Conservation (phyloP, 2,329 filamentous ascomycete genomes). For the Epichloe elymi region DNA sequence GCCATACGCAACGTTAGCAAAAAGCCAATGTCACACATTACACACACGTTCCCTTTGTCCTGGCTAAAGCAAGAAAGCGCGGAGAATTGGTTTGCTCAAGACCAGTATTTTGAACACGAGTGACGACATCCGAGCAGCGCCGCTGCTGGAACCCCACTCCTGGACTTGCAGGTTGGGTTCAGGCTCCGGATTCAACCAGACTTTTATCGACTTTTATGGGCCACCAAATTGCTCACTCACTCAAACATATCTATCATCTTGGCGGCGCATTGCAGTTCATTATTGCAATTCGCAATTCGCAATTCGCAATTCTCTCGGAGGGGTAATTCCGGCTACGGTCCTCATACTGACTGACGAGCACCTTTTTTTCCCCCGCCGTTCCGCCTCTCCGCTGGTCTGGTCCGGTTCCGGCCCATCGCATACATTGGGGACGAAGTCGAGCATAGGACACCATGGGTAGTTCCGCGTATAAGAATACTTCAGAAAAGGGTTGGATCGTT, state of each 20-base stretch:
- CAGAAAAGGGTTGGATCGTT: slow-evolving; percentile 58
- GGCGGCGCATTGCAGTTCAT: not conserved
- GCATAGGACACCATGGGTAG: slow-evolving; percentile 17
- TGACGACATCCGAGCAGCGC: too few relatives aligned
- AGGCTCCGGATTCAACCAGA: not conserved
- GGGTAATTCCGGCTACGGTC: not conserved
- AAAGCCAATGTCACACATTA: too few relatives aligned
- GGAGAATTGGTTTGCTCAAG: too few relatives aligned
- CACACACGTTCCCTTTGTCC: too few relatives aligned
- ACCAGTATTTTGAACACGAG: too few relatives aligned
- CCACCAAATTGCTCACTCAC: slow-evolving; percentile 1
- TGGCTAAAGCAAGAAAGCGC: too few relatives aligned
- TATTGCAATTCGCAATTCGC: not conserved
- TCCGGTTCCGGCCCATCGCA: slow-evolving; percentile 1
- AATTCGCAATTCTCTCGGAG: not conserved
- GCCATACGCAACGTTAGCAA: too few relatives aligned
- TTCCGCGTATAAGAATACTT: slow-evolving; percentile 21
- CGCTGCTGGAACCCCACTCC: not conserved
- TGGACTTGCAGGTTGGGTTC: not conserved
- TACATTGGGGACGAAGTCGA: not conserved
- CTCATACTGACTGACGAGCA: not conserved
- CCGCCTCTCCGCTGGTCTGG: not conserved
- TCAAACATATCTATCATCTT: not conserved
- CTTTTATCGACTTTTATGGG: not conserved
- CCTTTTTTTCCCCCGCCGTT: not conserved